A percentile compares a stretch with the other conserved stretches of the same genome.
Evolutionary conservation across 306 rosid species (phyloP).

Genomic region (Comarum palustre): DNA sequence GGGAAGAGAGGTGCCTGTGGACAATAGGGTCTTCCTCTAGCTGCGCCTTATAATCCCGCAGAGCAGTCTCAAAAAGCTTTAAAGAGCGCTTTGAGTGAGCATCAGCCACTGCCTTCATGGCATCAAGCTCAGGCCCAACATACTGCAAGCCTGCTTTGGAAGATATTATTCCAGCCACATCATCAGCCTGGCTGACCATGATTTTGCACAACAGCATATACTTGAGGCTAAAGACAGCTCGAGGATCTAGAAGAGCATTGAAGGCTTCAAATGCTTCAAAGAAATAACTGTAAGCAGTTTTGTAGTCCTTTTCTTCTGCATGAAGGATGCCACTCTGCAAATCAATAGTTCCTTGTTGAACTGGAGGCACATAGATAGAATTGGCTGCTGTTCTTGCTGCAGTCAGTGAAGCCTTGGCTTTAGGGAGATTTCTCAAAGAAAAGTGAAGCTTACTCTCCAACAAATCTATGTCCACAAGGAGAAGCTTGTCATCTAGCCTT

Average conservation of each 20-base stretch:
- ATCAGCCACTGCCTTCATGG: conserved; percentile 96
- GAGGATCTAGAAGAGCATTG: conserved; percentile 84
- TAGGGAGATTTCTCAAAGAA: conserved; percentile 88
- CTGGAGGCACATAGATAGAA: conserved; percentile 95
- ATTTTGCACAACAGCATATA: conserved; percentile 88
- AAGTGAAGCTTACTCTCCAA: conserved; percentile 93
- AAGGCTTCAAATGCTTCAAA: conserved; percentile 95
- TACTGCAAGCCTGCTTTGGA: conserved; percentile 86
- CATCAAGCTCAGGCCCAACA: conserved; percentile 88
- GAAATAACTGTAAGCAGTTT: conserved; percentile 86
- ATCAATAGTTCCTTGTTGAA: conserved; percentile 91
- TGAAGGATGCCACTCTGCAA: conserved; percentile 95
- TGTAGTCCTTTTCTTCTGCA: conserved; percentile 91
- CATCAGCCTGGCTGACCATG: conserved; percentile 94
- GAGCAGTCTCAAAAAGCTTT: conserved; percentile 74
- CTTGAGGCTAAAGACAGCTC: conserved; percentile 89
- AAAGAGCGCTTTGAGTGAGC: conserved; percentile 90
- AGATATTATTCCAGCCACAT: conserved; percentile 75
- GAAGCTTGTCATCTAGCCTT: conserved; percentile 92
- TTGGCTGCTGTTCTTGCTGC: conserved; percentile 98
- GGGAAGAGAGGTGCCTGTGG: conserved; percentile 82
- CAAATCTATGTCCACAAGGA: conserved; percentile 91
- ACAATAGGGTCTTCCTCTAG: conserved; percentile 94
- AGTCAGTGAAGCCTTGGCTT: conserved; percentile 92
- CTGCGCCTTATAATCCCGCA: conserved; percentile 73